These are phyloP conservation scores for Amoebophrya sp. DNA, from an alignment of 169 alveolate genomes.

Conservation along the genomic window DNA sequence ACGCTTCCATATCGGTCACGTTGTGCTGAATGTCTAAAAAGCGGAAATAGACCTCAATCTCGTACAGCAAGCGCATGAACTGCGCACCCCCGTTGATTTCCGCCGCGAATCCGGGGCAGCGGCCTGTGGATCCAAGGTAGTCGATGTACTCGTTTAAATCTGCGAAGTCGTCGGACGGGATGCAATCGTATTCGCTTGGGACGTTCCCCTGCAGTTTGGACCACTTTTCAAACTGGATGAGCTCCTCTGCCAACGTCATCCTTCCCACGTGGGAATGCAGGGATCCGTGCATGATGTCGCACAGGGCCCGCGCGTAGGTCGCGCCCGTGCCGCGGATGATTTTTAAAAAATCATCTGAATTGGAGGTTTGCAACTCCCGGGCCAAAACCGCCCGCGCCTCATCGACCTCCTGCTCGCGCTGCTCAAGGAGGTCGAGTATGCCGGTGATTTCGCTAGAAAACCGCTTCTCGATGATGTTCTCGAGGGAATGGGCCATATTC, in stretches of 20 bases:
- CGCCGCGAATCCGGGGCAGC: neutral
- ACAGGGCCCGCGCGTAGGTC: neutral
- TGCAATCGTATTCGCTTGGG: conserved; percentile 19
- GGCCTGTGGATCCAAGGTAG: conserved; percentile 7
- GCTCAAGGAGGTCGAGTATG: neutral
- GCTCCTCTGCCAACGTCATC: conserved; percentile 23
- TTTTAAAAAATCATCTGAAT: neutral
- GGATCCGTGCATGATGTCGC: neutral
- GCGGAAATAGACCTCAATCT: conserved; percentile 28
- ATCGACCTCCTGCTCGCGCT: neutral
- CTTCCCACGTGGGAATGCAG: neutral
- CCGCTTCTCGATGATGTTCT: neutral
- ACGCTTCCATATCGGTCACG: too few relatives aligned
- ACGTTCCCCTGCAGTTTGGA: neutral
- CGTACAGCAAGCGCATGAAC: conserved; percentile 28
- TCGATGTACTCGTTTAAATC: conserved; percentile 27
- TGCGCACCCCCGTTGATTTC: conserved; percentile 31
- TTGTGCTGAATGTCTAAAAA: conserved; percentile 24
- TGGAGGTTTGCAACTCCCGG: too few relatives aligned
- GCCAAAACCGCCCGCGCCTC: neutral
- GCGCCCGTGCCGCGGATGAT: neutral
- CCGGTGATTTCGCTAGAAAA: neutral
- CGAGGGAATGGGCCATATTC: neutral
- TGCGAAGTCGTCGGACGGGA: conserved; percentile 29
- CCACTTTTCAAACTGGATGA: conserved; percentile 9